Conservation (phyloP, 2,329 filamentous ascomycete species). For the Pseudocercospora crystallina region DNA sequence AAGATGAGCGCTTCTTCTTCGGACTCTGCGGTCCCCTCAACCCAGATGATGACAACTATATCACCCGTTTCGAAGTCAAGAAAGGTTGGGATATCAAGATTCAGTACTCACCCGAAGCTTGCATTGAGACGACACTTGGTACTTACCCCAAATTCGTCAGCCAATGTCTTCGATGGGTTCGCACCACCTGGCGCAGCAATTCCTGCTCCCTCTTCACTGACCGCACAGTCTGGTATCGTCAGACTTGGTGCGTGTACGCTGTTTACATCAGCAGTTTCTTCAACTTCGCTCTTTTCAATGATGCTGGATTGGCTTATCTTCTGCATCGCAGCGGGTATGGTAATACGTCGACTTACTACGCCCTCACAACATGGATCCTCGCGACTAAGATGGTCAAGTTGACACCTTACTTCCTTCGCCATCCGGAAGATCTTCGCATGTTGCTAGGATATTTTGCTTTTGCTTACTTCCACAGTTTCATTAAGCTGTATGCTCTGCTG, state of each 20-base stretch:
- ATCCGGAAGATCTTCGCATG: constrained; percentile 12
- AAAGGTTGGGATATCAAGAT: constrained; percentile 11
- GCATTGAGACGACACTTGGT: constrained; percentile 7
- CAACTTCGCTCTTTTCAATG: constrained; percentile 13
- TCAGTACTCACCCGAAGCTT: constrained; percentile 6
- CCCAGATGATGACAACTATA: constrained; percentile 11
- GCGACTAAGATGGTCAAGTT: constrained; percentile 11
- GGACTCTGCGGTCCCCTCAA: constrained; percentile 9
- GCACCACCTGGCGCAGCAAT: constrained; percentile 9
- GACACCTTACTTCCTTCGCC: constrained; percentile 8
- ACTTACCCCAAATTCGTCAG: constrained; percentile 6
- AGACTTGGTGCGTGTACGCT: constrained; percentile 9
- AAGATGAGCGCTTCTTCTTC: constrained; percentile 10
- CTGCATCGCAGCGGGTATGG: background rate
- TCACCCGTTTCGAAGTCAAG: constrained; percentile 9
- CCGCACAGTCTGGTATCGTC: constrained; percentile 2
- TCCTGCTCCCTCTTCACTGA: constrained; percentile 8
- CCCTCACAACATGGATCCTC: constrained; percentile 6
- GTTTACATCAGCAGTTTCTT: constrained; percentile 7
- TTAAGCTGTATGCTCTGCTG: constrained; percentile 9
- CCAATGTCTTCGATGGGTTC: constrained; percentile 11
- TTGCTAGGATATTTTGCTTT: constrained; percentile 8
- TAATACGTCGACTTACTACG: background rate
- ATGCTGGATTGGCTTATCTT: constrained; percentile 4
- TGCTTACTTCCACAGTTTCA: constrained; percentile 11